Evolutionary conservation across 2,329 filamentous ascomycete species (phyloP), one percentile per base, ranked within the genome.

Genomic region (Ascochyta lentis): DNA sequence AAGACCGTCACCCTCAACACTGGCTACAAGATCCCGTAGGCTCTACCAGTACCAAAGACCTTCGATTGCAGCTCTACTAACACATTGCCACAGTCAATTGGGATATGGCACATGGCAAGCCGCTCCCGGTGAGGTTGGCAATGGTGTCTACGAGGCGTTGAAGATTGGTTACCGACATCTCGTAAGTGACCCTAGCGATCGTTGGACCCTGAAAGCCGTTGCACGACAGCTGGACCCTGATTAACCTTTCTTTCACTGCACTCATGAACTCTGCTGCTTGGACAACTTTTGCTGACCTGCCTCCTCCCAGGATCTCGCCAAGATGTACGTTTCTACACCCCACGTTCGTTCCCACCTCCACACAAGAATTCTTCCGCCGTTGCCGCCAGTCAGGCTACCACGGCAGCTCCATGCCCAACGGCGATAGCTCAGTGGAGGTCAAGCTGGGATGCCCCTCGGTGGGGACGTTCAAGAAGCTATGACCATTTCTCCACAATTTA

Each of bases 1-100:
- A 69, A 75, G 67, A 71, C 66, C n/a, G 61, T 68, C 33, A 70
- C 64, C 15, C 65, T 72, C 38, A 72, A 63, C 60, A 66, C 65
- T 26, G 70, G 70, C 49, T 24, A 64, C 61, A 70, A 70, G 58
- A 72, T 95, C 63, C 89, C 69, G 68, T 70, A 62, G 10, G 66
- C 57, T 65, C 87, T 19, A 1, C 29, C n/a, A 16, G 7, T 19
- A 33, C 1, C 3, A 10, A n/a, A 29, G 8, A 33, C 3, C 24
- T 34, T 8, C 4, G 6, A 9, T 19, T 8, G 27, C 24, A 27
- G 31, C 16, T 13, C 44, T 15, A 16, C 59, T 68, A 34, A 63
- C 34, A 27, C 43, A 23, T 24, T 34, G 10, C 80, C 90, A 73
- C 69, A 71, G 68, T 41, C 67, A 70, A 58, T 57, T 73, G 78